phyloP scores from a whole-genome alignment of 345 rosid species.

The Acer campestre region DNA sequence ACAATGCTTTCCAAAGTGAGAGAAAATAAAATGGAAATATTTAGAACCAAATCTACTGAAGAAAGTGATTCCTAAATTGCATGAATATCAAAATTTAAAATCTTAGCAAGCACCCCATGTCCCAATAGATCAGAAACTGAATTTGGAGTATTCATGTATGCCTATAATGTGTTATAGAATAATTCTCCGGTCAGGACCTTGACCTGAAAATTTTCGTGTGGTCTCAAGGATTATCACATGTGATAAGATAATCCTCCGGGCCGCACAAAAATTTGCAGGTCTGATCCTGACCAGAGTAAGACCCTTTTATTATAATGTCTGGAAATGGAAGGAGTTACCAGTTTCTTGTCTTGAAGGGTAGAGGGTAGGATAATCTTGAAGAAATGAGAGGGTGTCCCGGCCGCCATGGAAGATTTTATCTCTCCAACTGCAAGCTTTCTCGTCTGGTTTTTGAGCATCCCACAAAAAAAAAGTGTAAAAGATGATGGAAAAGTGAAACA shows the following conservation, averaged over 20 bases:
- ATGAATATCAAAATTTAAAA: constrained; percentile 36
- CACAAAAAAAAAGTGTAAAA: too few relatives aligned
- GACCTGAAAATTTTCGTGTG: constrained; percentile 14
- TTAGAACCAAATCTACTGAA: too few relatives aligned
- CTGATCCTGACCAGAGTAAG: too few relatives aligned
- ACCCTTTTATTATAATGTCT: too few relatives aligned
- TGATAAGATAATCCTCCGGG: too few relatives aligned
- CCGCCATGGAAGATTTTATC: neutral
- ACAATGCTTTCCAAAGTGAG: neutral
- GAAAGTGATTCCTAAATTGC: constrained; percentile 26
- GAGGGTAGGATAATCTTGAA: neutral
- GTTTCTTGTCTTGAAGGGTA: constrained; percentile 5
- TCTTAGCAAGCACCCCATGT: constrained; percentile 34
- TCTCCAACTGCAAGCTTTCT: too few relatives aligned
- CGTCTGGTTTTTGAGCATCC: too few relatives aligned
- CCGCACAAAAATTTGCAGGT: too few relatives aligned
- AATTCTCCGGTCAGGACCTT: neutral
- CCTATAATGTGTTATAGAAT: too few relatives aligned
- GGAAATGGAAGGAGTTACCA: neutral
- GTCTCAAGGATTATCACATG: too few relatives aligned
- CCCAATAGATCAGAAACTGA: constrained; percentile 42
- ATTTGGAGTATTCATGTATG: neutral
- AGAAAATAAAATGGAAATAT: neutral
- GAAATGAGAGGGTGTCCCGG: neutral
- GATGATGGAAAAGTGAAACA: too few relatives aligned